Evolutionary conservation across 2,329 filamentous ascomycete species (phyloP).

Genomic region (Cadophora luteo-olivacea): DNA sequence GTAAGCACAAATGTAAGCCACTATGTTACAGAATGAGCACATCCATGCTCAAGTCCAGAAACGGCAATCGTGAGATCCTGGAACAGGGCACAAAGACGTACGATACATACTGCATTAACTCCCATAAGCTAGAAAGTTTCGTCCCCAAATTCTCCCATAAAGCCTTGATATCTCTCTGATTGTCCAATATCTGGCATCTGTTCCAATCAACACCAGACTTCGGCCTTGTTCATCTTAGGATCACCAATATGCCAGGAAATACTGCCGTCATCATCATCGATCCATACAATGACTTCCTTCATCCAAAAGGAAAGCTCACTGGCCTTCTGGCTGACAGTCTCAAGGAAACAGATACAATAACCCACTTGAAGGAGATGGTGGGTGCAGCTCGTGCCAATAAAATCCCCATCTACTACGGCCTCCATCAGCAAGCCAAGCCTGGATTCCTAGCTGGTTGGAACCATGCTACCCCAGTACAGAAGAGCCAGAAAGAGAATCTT

Average conservation of each 20-base stretch:
- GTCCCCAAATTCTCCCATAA: background rate
- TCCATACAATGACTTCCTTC: slow-evolving; percentile 42
- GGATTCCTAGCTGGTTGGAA: slow-evolving; percentile 43
- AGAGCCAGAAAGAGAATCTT: slow-evolving; percentile 29
- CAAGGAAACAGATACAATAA: slow-evolving; percentile 40
- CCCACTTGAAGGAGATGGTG: slow-evolving; percentile 40
- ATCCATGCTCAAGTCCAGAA: background rate
- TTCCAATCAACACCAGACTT: background rate
- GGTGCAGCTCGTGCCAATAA: slow-evolving; percentile 34
- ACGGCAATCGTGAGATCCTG: background rate
- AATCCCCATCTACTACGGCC: slow-evolving; percentile 47
- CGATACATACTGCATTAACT: slow-evolving; percentile 7
- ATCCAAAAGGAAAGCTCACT: slow-evolving; percentile 39
- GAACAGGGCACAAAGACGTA: no score
- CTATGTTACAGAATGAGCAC: background rate
- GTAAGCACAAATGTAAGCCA: background rate
- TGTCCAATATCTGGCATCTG: background rate
- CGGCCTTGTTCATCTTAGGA: background rate
- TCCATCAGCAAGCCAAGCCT: slow-evolving; percentile 43
- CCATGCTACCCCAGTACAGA: slow-evolving; percentile 37
- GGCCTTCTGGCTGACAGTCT: slow-evolving; percentile 39
- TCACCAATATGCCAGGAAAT: slow-evolving; percentile 6
- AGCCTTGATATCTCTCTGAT: background rate
- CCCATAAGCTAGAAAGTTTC: background rate
- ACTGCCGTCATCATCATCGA: slow-evolving; percentile 41